Evolutionary conservation across 163 green algal genomes (phyloP).

Genomic region (Prototheca stagnorum): DNA sequence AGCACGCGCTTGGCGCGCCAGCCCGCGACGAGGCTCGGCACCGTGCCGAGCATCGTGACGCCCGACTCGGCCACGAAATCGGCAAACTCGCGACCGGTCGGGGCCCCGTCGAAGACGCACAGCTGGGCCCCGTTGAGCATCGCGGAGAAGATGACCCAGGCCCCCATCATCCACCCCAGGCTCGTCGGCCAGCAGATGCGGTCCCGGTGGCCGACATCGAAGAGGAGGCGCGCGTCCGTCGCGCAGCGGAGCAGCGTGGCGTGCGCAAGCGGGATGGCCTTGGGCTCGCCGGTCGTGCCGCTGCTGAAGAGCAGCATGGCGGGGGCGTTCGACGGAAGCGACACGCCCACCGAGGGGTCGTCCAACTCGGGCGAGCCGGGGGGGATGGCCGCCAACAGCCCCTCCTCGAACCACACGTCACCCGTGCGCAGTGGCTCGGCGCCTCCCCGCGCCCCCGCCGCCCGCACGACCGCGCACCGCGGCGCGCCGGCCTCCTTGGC

Average conservation of each 20-base stretch:
- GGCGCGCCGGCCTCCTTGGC: conserved; percentile 23
- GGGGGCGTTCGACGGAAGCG: conserved; percentile 17
- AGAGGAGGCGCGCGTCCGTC: conserved; percentile 56
- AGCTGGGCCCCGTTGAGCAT: conserved; percentile 71
- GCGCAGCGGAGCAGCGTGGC: conserved; percentile 56
- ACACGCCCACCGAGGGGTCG: not conserved
- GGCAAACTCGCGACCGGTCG: conserved; percentile 50
- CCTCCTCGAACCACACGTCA: conserved; percentile 35
- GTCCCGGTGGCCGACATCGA: conserved; percentile 46
- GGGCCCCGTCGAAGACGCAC: conserved; percentile 66
- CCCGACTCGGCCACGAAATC: conserved; percentile 53
- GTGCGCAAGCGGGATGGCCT: conserved; percentile 82
- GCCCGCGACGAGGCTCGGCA: conserved; percentile 27
- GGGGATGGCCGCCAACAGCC: conserved; percentile 28
- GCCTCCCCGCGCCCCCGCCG: not conserved
- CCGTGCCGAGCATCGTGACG: conserved; percentile 65
- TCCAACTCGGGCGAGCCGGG: not conserved
- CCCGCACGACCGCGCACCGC: conserved; percentile 25
- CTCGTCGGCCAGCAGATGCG: conserved; percentile 77
- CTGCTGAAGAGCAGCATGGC: conserved; percentile 83
- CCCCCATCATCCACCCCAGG: conserved; percentile 94
- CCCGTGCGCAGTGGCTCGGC: conserved; percentile 21
- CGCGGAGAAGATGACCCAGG: conserved; percentile 67
- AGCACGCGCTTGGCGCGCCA: conserved; percentile 58
- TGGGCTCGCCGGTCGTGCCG: conserved; percentile 76